Percentiles rank a stretch among this genome's conserved stretches.
Evolutionary conservation across 169 alveolate genomes (phyloP).

Genomic region (Plasmodium vivax): DNA sequence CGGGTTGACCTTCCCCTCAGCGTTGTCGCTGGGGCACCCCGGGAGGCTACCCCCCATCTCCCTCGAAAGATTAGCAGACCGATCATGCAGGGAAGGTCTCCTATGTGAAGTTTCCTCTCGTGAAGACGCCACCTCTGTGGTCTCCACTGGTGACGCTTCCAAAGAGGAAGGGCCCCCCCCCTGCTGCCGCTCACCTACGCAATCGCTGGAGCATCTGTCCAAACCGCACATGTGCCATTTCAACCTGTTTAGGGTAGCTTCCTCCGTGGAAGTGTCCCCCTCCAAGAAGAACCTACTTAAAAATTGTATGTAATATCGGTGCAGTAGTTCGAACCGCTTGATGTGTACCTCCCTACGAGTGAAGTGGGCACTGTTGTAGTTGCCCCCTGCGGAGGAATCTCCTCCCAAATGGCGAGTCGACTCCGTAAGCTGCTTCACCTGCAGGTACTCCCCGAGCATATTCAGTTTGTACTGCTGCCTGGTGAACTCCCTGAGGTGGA

Average conservation of each 20-base stretch:
- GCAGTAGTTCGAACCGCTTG: neutral
- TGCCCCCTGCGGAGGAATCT: neutral
- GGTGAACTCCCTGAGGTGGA: conserved; percentile 27
- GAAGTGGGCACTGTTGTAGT: neutral
- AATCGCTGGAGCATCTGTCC: neutral
- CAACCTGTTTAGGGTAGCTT: neutral
- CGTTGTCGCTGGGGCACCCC: neutral
- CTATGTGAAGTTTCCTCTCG: neutral
- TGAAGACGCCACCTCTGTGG: neutral
- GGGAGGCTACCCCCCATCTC: neutral
- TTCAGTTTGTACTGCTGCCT: conserved; percentile 71
- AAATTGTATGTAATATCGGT: neutral
- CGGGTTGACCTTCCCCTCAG: neutral
- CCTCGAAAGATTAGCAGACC: neutral
- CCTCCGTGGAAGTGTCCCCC: neutral
- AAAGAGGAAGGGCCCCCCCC: neutral
- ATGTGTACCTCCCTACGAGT: neutral
- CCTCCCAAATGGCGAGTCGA: neutral
- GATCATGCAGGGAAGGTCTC: neutral
- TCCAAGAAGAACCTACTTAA: neutral
- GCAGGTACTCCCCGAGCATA: conserved; percentile 27
- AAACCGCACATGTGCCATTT: neutral
- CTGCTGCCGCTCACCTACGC: neutral
- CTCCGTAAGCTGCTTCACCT: neutral
- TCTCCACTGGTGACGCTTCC: neutral